Percentiles rank a stretch among this genome's conserved stretches.
These are phyloP conservation scores for Psilocybe sp. DNA, from an alignment of 768 basidiomycete genomes.

Conservation along the genomic window DNA sequence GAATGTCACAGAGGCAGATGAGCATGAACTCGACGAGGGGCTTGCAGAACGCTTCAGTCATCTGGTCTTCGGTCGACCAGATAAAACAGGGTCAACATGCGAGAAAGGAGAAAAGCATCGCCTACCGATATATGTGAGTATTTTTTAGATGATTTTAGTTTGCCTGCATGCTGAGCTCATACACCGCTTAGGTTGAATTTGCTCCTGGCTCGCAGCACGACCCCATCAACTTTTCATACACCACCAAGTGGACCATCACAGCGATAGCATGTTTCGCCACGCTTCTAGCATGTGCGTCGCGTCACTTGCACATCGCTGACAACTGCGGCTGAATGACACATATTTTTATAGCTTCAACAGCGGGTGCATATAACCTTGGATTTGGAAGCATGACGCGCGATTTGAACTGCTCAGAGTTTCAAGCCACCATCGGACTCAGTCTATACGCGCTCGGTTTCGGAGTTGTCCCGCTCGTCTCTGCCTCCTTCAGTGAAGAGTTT, in stretches of 20 bases:
- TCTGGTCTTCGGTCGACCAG: background rate
- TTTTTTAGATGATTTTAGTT: too few species aligned
- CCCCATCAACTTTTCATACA: constrained; percentile 33
- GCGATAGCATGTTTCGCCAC: constrained; percentile 46
- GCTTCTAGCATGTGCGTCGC: constrained; percentile 42
- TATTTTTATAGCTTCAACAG: constrained; percentile 41
- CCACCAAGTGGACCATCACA: constrained; percentile 46
- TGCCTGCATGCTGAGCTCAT: too few species aligned
- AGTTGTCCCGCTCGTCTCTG: constrained; percentile 60
- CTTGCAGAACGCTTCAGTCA: background rate
- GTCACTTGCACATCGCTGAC: constrained; percentile 8
- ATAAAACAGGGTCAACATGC: too few species aligned
- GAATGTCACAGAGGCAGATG: too few species aligned
- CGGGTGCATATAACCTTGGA: constrained; percentile 55
- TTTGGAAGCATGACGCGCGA: constrained; percentile 53
- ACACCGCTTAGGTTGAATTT: constrained; percentile 21
- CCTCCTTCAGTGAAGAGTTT: constrained; percentile 72
- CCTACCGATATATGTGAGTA: too few species aligned
- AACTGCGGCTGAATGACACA: background rate
- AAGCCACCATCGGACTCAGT: constrained; percentile 47
- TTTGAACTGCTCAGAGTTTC: constrained; percentile 40
- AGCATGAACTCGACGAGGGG: too few species aligned
- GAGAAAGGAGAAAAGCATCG: too few species aligned
- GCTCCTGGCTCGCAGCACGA: constrained; percentile 20
- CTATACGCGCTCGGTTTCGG: constrained; percentile 62